These are phyloP conservation scores for Gossypium stocksii DNA, from an alignment of 345 rosid genomes.

Conservation along the genomic window DNA sequence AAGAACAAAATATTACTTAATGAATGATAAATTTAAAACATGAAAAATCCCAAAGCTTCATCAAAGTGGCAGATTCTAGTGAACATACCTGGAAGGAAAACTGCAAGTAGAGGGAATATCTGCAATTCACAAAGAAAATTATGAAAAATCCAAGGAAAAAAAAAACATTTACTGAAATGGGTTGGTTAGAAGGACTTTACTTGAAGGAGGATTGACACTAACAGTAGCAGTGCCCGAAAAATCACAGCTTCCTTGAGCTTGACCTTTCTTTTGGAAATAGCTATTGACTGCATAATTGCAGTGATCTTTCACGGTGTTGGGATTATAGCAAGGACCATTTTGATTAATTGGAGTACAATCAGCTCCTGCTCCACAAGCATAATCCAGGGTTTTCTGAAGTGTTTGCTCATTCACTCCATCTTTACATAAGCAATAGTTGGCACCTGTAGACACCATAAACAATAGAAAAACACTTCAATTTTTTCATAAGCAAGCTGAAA, in stretches of 20 bases:
- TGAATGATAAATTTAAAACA: neutral
- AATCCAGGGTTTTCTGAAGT: slow-evolving; percentile 71
- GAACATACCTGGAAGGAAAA: slow-evolving; percentile 52
- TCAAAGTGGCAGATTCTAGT: neutral
- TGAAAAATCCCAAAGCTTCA: neutral
- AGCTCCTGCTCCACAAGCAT: slow-evolving; percentile 90
- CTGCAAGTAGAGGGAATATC: slow-evolving; percentile 44
- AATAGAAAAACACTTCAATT: neutral
- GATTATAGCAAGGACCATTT: slow-evolving; percentile 71
- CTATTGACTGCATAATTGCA: slow-evolving; percentile 88
- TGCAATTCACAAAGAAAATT: slow-evolving; percentile 23
- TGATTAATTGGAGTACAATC: slow-evolving; percentile 52
- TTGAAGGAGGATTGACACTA: slow-evolving; percentile 35
- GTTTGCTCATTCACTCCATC: slow-evolving; percentile 48
- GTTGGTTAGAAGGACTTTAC: slow-evolving; percentile 20
- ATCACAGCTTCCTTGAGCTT: slow-evolving; percentile 58
- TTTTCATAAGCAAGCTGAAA: neutral
- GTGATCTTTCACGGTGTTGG: slow-evolving; percentile 80
- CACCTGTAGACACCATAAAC: slow-evolving; percentile 32
- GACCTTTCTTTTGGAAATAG: slow-evolving; percentile 68
- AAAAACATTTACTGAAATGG: too few relatives aligned
- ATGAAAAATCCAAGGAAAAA: neutral
- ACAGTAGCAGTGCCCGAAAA: slow-evolving; percentile 62
- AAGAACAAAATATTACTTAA: too few relatives aligned
- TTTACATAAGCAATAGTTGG: slow-evolving; percentile 67